Conservation (phyloP, 305 asterid genomes). For the Fraxinus xanthoxyloides region DNA sequence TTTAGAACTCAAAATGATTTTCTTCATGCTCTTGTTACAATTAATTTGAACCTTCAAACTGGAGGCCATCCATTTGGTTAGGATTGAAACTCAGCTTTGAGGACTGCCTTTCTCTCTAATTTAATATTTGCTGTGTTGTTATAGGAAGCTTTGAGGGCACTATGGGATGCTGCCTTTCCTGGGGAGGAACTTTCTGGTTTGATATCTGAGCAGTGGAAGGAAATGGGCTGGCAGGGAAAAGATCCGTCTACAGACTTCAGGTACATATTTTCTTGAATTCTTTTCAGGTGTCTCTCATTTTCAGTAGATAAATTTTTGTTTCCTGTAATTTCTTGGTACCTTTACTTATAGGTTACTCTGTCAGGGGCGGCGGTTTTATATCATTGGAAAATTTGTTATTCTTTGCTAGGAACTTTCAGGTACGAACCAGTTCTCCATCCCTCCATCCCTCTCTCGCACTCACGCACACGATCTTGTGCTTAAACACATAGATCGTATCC, state of each 20-base stretch:
- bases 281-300: conserved; percentile 12
- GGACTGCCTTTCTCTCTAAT: conserved; percentile 21
- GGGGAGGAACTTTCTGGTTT: conserved; percentile 26
- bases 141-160: conserved; percentile 65
- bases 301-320: conserved; percentile 12
- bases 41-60: background rate
- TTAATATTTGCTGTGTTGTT: conserved; percentile 18
- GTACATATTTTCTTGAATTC: conserved; percentile 20
- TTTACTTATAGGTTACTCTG: conserved; percentile 23
- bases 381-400: conserved; percentile 92
- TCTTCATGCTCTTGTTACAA: background rate
- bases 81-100: conserved; percentile 4
- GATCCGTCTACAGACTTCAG: conserved; percentile 25
- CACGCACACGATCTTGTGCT: background rate
- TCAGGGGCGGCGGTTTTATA: conserved; percentile 97
- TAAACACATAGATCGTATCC: background rate
- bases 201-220: conserved; percentile 75
- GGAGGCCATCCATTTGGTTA: conserved; percentile 7
- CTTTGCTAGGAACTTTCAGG: conserved; percentile 86
- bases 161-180: conserved; percentile 20
- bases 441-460: background rate
- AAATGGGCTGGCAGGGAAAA: conserved; percentile 26
- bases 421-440: conserved; percentile 26
- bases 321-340: conserved; percentile 9
- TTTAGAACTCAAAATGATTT: conserved; percentile 16